A percentile compares a stretch with the other conserved stretches of the same genome.
These are phyloP conservation scores for Blastocystis sp. DNA, from an alignment of 352 stramenopile species.

Conservation along the genomic window DNA sequence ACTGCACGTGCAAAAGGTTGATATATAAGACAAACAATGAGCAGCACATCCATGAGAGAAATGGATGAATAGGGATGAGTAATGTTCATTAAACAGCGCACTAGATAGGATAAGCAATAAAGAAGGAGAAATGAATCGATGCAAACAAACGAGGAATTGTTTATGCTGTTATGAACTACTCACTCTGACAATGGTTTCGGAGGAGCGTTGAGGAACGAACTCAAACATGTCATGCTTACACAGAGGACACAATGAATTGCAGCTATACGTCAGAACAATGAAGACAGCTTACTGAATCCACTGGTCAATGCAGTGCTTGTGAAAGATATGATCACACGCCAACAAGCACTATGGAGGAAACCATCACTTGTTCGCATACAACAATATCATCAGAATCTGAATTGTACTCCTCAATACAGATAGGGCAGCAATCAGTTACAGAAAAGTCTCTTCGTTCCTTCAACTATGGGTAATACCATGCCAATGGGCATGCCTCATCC, in stretches of 20 bases:
- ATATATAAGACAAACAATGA: neutral
- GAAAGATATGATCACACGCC: constrained; percentile 45
- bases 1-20: neutral
- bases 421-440: constrained; percentile 36
- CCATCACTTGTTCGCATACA: neutral
- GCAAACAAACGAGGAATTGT: no score
- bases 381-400: constrained; percentile 27
- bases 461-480: neutral
- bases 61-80: no score
- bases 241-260: constrained; percentile 19
- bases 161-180: neutral
- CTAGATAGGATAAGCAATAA: no score
- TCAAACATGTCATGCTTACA: constrained; percentile 53
- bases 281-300: constrained; percentile 25
- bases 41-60: no score
- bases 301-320: constrained; percentile 55
- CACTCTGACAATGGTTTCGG: neutral
- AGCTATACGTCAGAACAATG: neutral
- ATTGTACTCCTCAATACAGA: constrained; percentile 36
- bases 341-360: neutral
- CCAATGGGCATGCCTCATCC: neutral
- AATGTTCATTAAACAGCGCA: no score
- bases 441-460: constrained; percentile 26
- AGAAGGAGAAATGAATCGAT: no score
- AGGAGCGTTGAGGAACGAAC: neutral